phyloP scores from a whole-genome alignment of 257 asterid genomes.

The Primulina huaijiensis region DNA sequence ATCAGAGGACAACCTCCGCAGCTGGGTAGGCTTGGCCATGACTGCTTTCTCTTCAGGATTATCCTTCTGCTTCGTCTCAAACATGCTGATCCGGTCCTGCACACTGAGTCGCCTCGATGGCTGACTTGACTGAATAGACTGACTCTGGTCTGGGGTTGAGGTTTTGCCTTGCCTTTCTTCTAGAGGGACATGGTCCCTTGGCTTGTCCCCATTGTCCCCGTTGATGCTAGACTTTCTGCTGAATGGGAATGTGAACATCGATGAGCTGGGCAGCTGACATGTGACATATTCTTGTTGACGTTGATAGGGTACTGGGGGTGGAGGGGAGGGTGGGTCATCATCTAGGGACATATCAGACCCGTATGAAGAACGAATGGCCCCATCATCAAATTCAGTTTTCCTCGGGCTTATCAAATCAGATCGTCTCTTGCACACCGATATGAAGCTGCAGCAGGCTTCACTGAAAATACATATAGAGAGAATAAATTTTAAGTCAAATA shows the following conservation, averaged over 20 bases:
- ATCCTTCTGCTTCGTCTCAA: conserved; percentile 89
- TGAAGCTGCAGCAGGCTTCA: conserved; percentile 72
- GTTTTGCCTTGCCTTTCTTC: conserved; percentile 30
- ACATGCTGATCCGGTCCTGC: conserved; percentile 77
- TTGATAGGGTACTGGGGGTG: conserved; percentile 18
- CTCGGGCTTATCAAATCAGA: conserved; percentile 51
- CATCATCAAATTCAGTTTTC: conserved; percentile 43
- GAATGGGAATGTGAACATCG: conserved; percentile 30
- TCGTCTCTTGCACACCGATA: conserved; percentile 56
- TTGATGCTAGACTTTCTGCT: conserved; percentile 37
- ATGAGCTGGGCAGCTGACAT: conserved; percentile 29
- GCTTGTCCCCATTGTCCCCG: conserved; percentile 29
- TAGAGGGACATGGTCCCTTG: not conserved
- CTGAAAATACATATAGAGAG: conserved; percentile 34
- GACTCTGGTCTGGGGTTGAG: conserved; percentile 32
- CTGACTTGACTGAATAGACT: conserved; percentile 43
- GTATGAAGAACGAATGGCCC: conserved; percentile 52
- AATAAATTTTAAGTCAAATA: no score
- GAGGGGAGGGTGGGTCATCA: conserved; percentile 38
- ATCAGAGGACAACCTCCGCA: conserved; percentile 73
- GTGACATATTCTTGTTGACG: conserved; percentile 26
- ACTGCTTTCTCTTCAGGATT: conserved; percentile 62
- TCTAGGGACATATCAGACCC: conserved; percentile 55
- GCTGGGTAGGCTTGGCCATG: conserved; percentile 56
- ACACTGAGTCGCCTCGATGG: conserved; percentile 75